phyloP scores from a whole-genome alignment of 257 asterid genomes.

The Solanum chaucha region DNA sequence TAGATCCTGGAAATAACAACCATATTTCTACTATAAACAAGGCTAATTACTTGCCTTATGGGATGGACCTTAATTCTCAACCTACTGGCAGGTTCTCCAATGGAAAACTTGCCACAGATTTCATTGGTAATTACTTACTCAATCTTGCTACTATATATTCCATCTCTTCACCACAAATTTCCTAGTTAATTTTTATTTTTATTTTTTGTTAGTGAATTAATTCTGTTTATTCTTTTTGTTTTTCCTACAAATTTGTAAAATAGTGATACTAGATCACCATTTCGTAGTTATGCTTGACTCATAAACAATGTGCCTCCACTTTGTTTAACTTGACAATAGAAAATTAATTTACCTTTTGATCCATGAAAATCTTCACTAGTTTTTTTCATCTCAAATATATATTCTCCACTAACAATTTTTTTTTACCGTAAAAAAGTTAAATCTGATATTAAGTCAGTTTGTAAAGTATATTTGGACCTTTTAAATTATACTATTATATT shows the following conservation, averaged over 20 bases:
- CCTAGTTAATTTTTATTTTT: not conserved
- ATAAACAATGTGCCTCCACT: not conserved
- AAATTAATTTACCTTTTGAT: not conserved
- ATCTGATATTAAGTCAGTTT: not conserved
- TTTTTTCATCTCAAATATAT: too few species aligned
- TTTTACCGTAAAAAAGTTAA: too few species aligned
- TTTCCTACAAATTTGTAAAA: not conserved
- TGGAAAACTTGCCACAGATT: conserved; percentile 42
- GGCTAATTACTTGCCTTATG: conserved; percentile 39
- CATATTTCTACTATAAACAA: conserved; percentile 11
- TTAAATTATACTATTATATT: too few species aligned
- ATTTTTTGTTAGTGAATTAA: not conserved
- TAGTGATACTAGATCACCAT: not conserved
- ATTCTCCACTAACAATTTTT: not conserved
- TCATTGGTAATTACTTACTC: conserved; percentile 17
- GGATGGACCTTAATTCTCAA: conserved; percentile 22
- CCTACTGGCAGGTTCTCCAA: conserved; percentile 43
- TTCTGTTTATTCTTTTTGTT: not conserved
- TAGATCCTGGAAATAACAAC: conserved; percentile 55
- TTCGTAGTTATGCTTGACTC: not conserved
- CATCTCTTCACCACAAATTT: not conserved
- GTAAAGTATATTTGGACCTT: not conserved
- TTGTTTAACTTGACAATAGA: too few species aligned
- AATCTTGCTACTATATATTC: not conserved
- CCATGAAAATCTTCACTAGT: not conserved